Evolutionary conservation across 2,329 filamentous ascomycete species (phyloP).

Genomic region (Fusarium pseudoanthophilum): DNA sequence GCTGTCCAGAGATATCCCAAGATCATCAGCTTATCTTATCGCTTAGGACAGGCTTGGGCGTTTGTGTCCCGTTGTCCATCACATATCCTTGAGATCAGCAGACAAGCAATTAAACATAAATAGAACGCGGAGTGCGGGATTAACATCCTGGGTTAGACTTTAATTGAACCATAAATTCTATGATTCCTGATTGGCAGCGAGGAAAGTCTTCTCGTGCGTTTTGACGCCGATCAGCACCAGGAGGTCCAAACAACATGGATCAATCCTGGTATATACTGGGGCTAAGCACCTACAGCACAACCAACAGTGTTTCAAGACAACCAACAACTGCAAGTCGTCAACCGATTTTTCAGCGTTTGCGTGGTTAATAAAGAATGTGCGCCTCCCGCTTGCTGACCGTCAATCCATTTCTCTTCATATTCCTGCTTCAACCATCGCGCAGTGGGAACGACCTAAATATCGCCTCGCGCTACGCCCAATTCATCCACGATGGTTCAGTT

Average conservation of each 20-base stretch:
- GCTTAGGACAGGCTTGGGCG: too few relatives aligned
- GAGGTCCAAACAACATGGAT: not conserved
- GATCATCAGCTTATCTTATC: too few relatives aligned
- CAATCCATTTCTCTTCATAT: not conserved
- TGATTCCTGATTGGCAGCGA: rapidly evolving
- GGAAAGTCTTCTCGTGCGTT: rapidly evolving
- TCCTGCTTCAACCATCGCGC: too few relatives aligned
- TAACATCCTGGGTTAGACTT: not conserved
- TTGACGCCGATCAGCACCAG: not conserved
- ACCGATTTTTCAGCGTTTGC: rapidly evolving
- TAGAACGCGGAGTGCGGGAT: not conserved
- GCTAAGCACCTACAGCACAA: not conserved
- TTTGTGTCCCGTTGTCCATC: too few relatives aligned
- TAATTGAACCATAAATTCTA: not conserved
- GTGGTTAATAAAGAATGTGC: not conserved
- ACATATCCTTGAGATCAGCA: not conserved
- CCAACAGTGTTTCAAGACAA: not conserved
- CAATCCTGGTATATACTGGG: not conserved
- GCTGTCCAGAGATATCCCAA: too few relatives aligned
- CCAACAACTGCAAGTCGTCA: not conserved
- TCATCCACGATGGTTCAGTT: not conserved
- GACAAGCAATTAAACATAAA: not conserved
- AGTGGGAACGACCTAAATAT: not conserved
- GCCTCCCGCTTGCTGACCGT: rapidly evolving
- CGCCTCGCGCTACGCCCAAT: not conserved